These are phyloP conservation scores for Panaeolus cyanescens DNA, from an alignment of 768 basidiomycete genomes.

Conservation along the genomic window DNA sequence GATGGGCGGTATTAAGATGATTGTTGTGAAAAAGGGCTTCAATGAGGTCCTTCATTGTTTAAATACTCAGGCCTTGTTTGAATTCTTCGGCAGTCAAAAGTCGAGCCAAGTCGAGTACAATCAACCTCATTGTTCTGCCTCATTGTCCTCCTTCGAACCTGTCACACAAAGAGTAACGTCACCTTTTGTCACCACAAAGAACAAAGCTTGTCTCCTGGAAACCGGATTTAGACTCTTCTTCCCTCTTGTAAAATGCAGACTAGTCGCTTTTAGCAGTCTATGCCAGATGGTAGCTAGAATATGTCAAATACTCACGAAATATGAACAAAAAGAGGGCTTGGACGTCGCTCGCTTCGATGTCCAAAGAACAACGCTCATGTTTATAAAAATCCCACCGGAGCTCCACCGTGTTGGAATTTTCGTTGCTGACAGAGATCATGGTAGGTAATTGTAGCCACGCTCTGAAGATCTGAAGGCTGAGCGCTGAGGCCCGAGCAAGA, in stretches of 20 bases:
- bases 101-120: not conserved
- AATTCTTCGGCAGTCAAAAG: not conserved
- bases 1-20: not conserved
- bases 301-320: not conserved
- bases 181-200: not conserved
- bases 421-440: not conserved
- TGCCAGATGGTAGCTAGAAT: not conserved
- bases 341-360: not conserved
- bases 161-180: not conserved
- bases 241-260: not conserved
- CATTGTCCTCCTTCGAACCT: constrained; percentile 1
- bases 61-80: not conserved
- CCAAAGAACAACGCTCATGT: not conserved
- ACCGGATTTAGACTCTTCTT: not conserved
- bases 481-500: no score
- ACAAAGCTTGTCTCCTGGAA: not conserved
- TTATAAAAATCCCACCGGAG: not conserved
- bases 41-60: not conserved
- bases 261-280: not conserved
- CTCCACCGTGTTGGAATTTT: not conserved
- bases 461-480: no score
- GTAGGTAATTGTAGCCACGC: no score
- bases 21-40: constrained; percentile 4
- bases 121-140: constrained; percentile 1
- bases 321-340: not conserved